These are phyloP conservation scores for Straminergon stramineum DNA, from an alignment of 225 moss, liverwort and hornwort species.

Conservation along the genomic window DNA sequence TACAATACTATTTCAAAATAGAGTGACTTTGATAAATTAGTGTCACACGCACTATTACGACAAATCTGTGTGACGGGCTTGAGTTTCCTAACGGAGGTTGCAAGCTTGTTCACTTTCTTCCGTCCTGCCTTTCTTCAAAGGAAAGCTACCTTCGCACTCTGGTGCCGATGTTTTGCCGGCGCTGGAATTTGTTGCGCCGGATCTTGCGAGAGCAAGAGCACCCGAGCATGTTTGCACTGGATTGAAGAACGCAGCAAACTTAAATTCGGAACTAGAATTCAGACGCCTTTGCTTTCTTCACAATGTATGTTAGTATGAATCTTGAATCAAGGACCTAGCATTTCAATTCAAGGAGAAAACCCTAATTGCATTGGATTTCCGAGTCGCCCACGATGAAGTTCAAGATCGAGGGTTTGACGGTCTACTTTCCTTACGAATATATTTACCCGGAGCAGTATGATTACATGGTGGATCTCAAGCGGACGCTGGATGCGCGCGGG, in stretches of 20 bases:
- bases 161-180: background rate
- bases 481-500: constrained; percentile 82
- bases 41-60: background rate
- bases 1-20: background rate
- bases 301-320: background rate
- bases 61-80: background rate
- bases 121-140: background rate
- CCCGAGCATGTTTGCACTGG: background rate
- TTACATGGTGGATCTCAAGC: constrained; percentile 97
- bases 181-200: background rate
- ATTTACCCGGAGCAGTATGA: constrained; percentile 99
- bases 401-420: constrained; percentile 81
- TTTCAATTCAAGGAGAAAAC: background rate
- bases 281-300: background rate
- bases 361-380: background rate
- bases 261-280: background rate
- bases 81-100: background rate
- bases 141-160: background rate
- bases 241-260: background rate
- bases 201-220: background rate
- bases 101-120: background rate
- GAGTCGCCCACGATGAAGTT: constrained; percentile 66
- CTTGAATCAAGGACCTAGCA: background rate
- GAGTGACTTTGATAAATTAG: background rate
- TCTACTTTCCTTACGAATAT: constrained; percentile 92